These are phyloP conservation scores for Clarkia xantiana DNA, from an alignment of 345 rosid genomes.

Conservation along the genomic window DNA sequence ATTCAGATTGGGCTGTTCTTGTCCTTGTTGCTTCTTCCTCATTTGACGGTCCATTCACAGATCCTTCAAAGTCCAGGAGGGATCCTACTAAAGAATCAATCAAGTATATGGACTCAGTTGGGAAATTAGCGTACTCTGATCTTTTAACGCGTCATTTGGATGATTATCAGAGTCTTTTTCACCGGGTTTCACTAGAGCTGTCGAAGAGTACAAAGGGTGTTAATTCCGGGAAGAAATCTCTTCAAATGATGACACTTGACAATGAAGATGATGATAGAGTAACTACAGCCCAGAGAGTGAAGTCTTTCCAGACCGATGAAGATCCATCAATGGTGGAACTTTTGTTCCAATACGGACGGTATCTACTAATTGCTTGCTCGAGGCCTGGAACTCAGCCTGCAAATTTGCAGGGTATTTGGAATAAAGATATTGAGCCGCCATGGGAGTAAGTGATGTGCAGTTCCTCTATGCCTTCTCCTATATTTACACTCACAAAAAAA, in stretches of 20 bases:
- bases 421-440: slow-evolving; percentile 52
- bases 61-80: slow-evolving; percentile 57
- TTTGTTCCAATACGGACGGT: slow-evolving; percentile 77
- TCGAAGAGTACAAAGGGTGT: slow-evolving; percentile 31
- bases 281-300: slow-evolving; percentile 75
- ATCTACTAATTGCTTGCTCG: slow-evolving; percentile 79
- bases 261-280: slow-evolving; percentile 12
- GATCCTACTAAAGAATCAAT: slow-evolving; percentile 42
- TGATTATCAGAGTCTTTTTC: slow-evolving; percentile 71
- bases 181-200: slow-evolving; percentile 61
- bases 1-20: slow-evolving; percentile 71
- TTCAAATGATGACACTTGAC: slow-evolving; percentile 2
- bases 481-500: background rate
- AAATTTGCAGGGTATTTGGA: slow-evolving; percentile 94
- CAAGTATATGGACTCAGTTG: slow-evolving; percentile 23
- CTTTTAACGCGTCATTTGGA: slow-evolving; percentile 48
- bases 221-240: slow-evolving; percentile 5
- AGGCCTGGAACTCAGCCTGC: slow-evolving; percentile 88
- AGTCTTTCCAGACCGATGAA: slow-evolving; percentile 52
- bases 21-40: slow-evolving; percentile 56
- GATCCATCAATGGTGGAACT: slow-evolving; percentile 86
- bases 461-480: background rate
- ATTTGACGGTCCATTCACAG: slow-evolving; percentile 69
- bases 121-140: slow-evolving; percentile 39
- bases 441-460: slow-evolving; percentile 66